Conservation (phyloP, 768 basidiomycete genomes). For the Holtermanniella nyarrowii region DNA sequence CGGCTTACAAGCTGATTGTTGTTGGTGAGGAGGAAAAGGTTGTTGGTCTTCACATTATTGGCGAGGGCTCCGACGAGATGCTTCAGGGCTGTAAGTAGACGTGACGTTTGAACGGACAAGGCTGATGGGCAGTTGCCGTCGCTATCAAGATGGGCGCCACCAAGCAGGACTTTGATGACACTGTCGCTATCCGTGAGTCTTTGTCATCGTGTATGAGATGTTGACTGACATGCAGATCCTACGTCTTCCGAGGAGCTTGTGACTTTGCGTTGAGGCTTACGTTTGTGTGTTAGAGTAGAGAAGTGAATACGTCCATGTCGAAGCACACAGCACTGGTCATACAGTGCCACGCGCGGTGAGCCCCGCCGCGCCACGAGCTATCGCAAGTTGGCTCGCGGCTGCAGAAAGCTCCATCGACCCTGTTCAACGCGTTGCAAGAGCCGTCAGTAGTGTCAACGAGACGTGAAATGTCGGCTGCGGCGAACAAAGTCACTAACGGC, state of each 20-base stretch:
- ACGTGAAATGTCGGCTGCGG: background rate
- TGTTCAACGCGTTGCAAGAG: too few species aligned
- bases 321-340: background rate
- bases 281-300: too few species aligned
- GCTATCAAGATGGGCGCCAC: slow-evolving; percentile 84
- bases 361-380: too few species aligned
- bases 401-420: too few species aligned
- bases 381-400: too few species aligned
- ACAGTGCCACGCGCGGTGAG: background rate
- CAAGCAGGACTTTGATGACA: slow-evolving; percentile 37
- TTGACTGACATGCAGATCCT: slow-evolving; percentile 26
- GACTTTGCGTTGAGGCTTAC: slow-evolving; percentile 31
- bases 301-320: too few species aligned
- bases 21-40: slow-evolving; percentile 84
- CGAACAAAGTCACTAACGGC: background rate
- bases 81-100: slow-evolving; percentile 68
- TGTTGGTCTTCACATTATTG: slow-evolving; percentile 91
- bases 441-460: too few species aligned
- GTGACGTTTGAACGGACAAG: background rate
- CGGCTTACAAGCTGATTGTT: slow-evolving; percentile 82
- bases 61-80: slow-evolving; percentile 82
- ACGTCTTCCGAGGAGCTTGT: slow-evolving; percentile 41
- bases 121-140: slow-evolving; percentile 49
- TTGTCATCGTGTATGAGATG: background rate
- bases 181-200: slow-evolving; percentile 17